A percentile compares a stretch with the other conserved stretches of the same genome.
These are phyloP conservation scores for Talaromyces sp. DNA, from an alignment of 2,329 filamentous ascomycete genomes.

Conservation along the genomic window DNA sequence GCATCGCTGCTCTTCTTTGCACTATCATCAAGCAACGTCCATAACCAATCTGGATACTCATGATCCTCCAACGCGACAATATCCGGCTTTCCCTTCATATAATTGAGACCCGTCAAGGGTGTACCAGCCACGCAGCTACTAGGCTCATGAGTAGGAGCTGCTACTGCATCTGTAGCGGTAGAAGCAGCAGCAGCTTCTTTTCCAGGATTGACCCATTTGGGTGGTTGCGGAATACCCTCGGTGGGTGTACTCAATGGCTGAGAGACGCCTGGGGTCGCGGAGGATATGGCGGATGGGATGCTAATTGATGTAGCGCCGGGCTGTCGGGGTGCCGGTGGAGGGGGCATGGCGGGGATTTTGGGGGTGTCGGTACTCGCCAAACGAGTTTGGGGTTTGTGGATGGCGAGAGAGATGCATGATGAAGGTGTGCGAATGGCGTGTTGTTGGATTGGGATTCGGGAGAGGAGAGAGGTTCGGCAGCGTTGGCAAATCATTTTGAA, in stretches of 20 bases:
- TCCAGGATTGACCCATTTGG: constrained; percentile 16
- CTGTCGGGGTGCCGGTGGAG: constrained; percentile 36
- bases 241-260: constrained; percentile 43
- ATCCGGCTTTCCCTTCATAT: constrained; percentile 49
- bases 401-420: constrained; percentile 30
- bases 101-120: constrained; percentile 44
- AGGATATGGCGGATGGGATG: constrained; percentile 39
- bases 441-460: constrained; percentile 36
- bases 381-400: constrained; percentile 34
- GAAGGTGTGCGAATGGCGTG: constrained; percentile 31
- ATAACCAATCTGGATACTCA: constrained; percentile 52
- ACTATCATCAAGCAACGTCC: constrained; percentile 43
- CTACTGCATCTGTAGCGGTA: constrained; percentile 28
- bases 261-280: constrained; percentile 41
- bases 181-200: constrained; percentile 30
- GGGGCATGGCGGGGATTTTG: constrained; percentile 27
- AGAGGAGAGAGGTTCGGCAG: constrained; percentile 42
- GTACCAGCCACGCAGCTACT: constrained; percentile 44
- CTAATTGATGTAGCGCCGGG: constrained; percentile 29
- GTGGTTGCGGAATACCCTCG: constrained; percentile 23
- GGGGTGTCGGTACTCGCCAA: constrained; percentile 29
- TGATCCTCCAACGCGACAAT: constrained; percentile 47
- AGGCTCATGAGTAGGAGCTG: constrained; percentile 31
- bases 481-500: constrained; percentile 43
- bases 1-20: constrained; percentile 34